Base-by-base conservation (phyloP, 768 basidiomycete genomes). In the Xerocomus brunneocitrinus region DNA sequence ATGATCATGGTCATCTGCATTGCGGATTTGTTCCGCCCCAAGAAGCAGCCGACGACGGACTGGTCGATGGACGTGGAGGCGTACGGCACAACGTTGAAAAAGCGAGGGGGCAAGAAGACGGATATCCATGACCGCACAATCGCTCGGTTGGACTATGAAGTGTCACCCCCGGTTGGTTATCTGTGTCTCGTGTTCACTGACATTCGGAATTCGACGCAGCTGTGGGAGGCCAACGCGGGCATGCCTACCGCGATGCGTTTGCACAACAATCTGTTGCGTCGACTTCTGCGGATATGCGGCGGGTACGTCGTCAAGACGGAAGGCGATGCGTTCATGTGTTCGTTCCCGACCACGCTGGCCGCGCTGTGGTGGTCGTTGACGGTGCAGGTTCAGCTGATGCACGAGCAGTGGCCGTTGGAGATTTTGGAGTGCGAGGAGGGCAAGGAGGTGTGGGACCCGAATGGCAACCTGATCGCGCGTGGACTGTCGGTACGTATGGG, bases 261-360 rank as follows among this genome's bases (percentile, higher is more conserved):
- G 59, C 97, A 99, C 72, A 95, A 98, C 67, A 78, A 74, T 47
- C 76, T 98, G 24, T 78, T 98, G 43, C 84, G 97, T 22, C 80
- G 95, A 6, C 85, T 88, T 55, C 74, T 98, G 31, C 83, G 95
- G 28, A 77, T 88, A 39, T 95, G 94, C 62, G 94, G 94, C 28
- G 97, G 97, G 1, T 99, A 98, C 69, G 93, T 98, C 72, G 95
- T 98, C 64, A 99, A 99, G 73, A 99, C 97, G 10, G 97, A 99
- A 84, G 97, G 97, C 28, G 97, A 98, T 64, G 85, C 95, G 0
- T 99, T 99, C 76, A 95, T 99, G 90, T 94, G 94, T 49, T 92
- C 95, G 22, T 99, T 99, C 79, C 89, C 91, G 3, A 90, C 85
- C 2, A 81, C 92, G 12, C 76, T 92, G 2, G 79, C 89, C 0